Base-by-base conservation (phyloP, 2,329 filamentous ascomycete genomes). In the Dactylellina haptotyla region DNA sequence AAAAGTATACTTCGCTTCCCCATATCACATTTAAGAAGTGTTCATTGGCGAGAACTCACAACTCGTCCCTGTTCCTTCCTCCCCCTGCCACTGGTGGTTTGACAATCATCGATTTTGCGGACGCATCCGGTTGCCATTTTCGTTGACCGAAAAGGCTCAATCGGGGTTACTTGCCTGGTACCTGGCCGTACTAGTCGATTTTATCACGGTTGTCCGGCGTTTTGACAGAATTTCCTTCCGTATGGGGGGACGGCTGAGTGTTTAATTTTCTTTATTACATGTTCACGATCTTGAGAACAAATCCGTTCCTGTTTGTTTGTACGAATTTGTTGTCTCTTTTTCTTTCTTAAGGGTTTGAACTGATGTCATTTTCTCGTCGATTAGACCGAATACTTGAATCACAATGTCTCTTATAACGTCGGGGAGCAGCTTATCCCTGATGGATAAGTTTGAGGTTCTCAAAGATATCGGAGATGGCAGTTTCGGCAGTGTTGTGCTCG, bases 391-490 rank as follows among this genome's bases (percentile, higher is more conserved):
- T 34, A 26, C 48, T 58, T 57, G 50, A 58, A 69, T 48, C 64
- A 71, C 65, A 65, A 70, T 71, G 64, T 75, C 65, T 56, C 45
- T 71, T 48, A 57, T 70, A 59, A 64, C 84, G 72, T 79, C 80
- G 76, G 78, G 81, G 76, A 81, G 81, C 58, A 82, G 80, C 41
- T 79, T 89, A 82, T 86, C 88, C 61, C 87, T 99, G 61, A 93
- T 97, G 81, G 95, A 99, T 80, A 89, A 93, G 78, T 99, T 97
- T 80, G 94, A 99, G 82, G 89, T 99, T 63, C 84, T 99, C 80
- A 99, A 98, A 83, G 95, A 99, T 80, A 96, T 99, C 80, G 95
- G 95, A 54, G 95, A 99, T 87, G 95, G 95, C 77, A 98, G 95
- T 83, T 99, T 99, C 81, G 95, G 95, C 71, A 98, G 93, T 80